Base-by-base conservation (phyloP, 2,329 filamentous ascomycete genomes). In the Aspergillus bombycis region DNA sequence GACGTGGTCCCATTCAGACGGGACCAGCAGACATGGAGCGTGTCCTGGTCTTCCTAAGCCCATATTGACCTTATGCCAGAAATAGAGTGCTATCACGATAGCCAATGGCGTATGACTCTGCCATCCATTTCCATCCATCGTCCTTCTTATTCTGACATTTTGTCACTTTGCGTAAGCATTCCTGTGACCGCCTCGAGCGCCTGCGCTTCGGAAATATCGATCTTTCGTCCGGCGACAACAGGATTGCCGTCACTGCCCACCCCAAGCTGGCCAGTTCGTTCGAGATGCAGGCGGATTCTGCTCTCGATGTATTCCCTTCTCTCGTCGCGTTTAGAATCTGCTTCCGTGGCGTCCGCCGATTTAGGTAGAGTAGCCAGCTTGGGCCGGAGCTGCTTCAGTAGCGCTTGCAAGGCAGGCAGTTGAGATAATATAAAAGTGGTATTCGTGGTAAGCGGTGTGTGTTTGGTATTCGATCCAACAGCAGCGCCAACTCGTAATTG, bases 301-400 rank as follows among this genome's bases (percentile, higher is more conserved):
- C 86, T 85, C 78, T 97, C 94, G 56, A 98, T 89, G 75, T 98
- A 98, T 68, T 91, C 86, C 62, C 90, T 84, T 64, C 94, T 84
- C 75, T 95, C 89, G 59, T 88, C 85, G 45, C 89, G 85, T 81
- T 88, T 91, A 53, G 84, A 85, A 66, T 83, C 77, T 55, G 70
- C 71, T 62, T 80, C 75, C 34, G 75, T 73, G 4, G 77, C 77
- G 32, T 76, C 74, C 4, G 77, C 72, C 1, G 75, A 70, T 26
- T 67, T 69, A 3, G 76, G 73, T 58, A 87, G 66, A 7, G 77
- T 75, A 6, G 78, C 77, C 32, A 96, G 79, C 63, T 89, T 88
- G 0, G 91, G 88, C 65, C 89, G 82, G 41, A 97, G 81, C 14
- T 86, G 84, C 11, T 87, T 83, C 56, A 97, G 81, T 9, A 96